These are phyloP conservation scores for Trichosanthes cucumerina DNA, from an alignment of 306 rosid genomes.

Conservation along the genomic window DNA sequence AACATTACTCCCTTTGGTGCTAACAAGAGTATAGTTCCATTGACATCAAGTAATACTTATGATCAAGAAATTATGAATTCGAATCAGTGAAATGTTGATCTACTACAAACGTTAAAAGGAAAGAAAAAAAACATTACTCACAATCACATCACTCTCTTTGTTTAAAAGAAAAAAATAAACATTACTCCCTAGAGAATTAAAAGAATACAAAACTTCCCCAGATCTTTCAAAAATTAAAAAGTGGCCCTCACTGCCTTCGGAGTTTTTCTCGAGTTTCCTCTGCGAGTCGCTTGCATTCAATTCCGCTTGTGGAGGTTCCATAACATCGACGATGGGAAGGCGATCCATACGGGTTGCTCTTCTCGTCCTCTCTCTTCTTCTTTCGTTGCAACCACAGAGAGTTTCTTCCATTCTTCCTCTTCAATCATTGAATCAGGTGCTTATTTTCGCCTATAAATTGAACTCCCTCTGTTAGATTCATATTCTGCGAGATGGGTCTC, in stretches of 20 bases:
- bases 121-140: too few relatives aligned
- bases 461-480: background rate
- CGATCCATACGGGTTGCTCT: slow-evolving; percentile 6
- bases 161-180: too few relatives aligned
- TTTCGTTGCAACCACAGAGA: background rate
- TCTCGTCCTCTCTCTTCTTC: background rate
- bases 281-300: background rate
- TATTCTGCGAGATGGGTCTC: background rate
- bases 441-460: background rate
- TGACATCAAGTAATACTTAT: too few relatives aligned
- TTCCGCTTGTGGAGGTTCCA: background rate
- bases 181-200: background rate
- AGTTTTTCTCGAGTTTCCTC: background rate
- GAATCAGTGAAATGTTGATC: too few relatives aligned
- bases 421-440: slow-evolving; percentile 8
- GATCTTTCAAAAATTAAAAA: background rate
- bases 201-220: background rate
- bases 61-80: too few relatives aligned
- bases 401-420: slow-evolving; percentile 1
- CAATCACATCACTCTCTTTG: too few relatives aligned
- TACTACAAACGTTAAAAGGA: too few relatives aligned
- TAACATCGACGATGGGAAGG: background rate
- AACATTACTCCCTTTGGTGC: too few relatives aligned
- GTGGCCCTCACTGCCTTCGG: background rate
- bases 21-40: too few relatives aligned